Evolutionary conservation across 495 filamentous ascomycete genomes (phyloP), one percentile per base, ranked within the genome.

Genomic region (Penicillium steckii): DNA sequence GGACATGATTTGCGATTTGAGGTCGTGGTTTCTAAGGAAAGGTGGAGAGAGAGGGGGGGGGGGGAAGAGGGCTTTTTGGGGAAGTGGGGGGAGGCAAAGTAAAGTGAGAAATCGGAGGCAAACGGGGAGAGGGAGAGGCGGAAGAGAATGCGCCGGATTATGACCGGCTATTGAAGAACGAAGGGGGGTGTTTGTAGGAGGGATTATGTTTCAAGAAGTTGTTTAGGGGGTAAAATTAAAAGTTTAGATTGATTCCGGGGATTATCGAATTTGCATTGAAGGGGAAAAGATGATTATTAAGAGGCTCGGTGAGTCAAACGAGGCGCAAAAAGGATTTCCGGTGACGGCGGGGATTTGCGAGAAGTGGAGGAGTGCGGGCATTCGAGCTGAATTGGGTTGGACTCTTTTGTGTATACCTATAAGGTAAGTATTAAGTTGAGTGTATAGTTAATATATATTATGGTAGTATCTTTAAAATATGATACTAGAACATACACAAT

Each of bases 221-320:
- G 26, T 27, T 27, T 27, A 10, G 4, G 26, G 32, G 32, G 32
- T 17, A 2, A 35, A n/a, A 35, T 13, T 3, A 15, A 8, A 37
- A 37, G n/a, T n/a, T 37, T 15, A 8, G 33, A 37, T n/a, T 37
- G 8, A n/a, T 37, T 32, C 10, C 10, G n/a, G 10, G 29, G 10
- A 12, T 32, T 9, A 2, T 13, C 1, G 8, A 13, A 8, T 3
- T 6, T 9, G 8, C n/a, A 32, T 32, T 32, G 29, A 32, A 32
- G 29, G 29, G 19, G 32, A 24, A 9, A n/a, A 21, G 4, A 23
- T 58, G 59, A 51, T 62, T 62, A 62, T 48, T 61, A 62, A 63
- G 48, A 22, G 21, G 30, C 46, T 56, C 63, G 63, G 63, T 66
- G 63, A 66, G 63, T 61, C 60, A 64, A 66, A 53, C 32, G 45